Percentiles rank a stretch among this genome's conserved stretches.
Conservation (phyloP, 2,329 filamentous ascomycete species). For the Sporothrix globosa region DNA sequence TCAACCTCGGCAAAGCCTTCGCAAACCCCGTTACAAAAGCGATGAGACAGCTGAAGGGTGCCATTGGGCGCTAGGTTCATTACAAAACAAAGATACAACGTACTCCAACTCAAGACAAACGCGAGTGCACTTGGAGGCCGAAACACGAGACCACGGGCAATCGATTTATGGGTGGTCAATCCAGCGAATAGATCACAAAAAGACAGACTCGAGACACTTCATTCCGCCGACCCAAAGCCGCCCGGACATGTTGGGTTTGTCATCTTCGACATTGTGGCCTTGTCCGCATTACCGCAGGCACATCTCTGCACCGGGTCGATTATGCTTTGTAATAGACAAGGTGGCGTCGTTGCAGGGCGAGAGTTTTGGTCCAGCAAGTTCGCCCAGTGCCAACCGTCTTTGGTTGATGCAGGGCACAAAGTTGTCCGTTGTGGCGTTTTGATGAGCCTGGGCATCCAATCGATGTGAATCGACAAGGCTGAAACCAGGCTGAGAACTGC, state of each 20-base stretch:
- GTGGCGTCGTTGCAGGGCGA: too few species aligned
- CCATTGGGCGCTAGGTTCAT: neutral
- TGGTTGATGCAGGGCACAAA: neutral
- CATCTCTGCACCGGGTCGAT: too few species aligned
- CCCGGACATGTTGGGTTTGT: neutral
- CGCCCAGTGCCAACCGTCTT: too few species aligned
- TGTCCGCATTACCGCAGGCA: slow-evolving; percentile 5
- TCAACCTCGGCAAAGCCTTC: slow-evolving; percentile 18
- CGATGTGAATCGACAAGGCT: slow-evolving; percentile 16
- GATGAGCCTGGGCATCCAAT: neutral
- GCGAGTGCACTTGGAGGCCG: neutral
- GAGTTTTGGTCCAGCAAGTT: too few species aligned
- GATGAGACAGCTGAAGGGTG: neutral
- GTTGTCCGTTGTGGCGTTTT: neutral
- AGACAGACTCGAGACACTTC: neutral
- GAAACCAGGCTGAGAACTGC: slow-evolving; percentile 6
- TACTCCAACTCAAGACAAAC: neutral
- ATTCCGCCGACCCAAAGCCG: neutral
- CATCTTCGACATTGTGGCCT: neutral
- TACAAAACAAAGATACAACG: neutral
- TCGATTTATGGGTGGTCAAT: neutral
- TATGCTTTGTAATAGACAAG: too few species aligned
- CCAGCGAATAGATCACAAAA: neutral
- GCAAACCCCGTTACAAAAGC: neutral
- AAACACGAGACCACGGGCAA: neutral